Base-by-base conservation (phyloP, 2,329 filamentous ascomycete species). In the Ophiostoma sp. region DNA sequence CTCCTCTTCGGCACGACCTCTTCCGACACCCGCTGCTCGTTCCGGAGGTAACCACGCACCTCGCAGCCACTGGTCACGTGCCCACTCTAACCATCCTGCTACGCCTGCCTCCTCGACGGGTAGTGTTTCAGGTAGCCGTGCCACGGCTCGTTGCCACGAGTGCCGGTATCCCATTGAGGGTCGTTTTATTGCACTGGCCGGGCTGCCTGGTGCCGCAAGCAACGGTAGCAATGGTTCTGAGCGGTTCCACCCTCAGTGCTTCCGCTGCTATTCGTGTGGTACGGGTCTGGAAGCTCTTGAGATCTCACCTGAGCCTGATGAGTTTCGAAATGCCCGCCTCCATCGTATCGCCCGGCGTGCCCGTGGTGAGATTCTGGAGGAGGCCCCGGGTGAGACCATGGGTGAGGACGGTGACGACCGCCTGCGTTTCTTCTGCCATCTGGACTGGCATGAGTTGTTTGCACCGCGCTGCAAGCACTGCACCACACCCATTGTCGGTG, bases 361-460 rank as follows among this genome's bases (percentile, higher is more conserved):
- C 0, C 82, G 82, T 0, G 89, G 89, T 31, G 87, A 91, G 76
- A 79, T 88, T 0, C 81, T 93, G 12, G 84, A 89, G 6, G 91
- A 93, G 74, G 84, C 87, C 69, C 89, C 90, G 1, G 88, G 88
- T 39, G 84, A 89, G 80, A 91, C 90, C 12, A 87, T 88, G 82
- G 87, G 87, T 2, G 91, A 93, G 76, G 92, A 95, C 77, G 91
- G 92, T 57, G 92, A 95, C 80, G 87, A 89, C 50, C 86, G 89
- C 12, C 83, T 93, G 63, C 90, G 95, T 12, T 98, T 98, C 87
- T 99, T 93, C 84, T 99, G 96, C 83, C 95, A 98, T 80, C 88
- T 99, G n/a, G 96, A 99, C 84, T 99, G 95, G 89, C 96, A 99
- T 82, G 96, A 99, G 83, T 85, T 92, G 71, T 99, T 93, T 82